phyloP scores from a whole-genome alignment of 805 yeast species.

The Candida vartiovaarae region DNA sequence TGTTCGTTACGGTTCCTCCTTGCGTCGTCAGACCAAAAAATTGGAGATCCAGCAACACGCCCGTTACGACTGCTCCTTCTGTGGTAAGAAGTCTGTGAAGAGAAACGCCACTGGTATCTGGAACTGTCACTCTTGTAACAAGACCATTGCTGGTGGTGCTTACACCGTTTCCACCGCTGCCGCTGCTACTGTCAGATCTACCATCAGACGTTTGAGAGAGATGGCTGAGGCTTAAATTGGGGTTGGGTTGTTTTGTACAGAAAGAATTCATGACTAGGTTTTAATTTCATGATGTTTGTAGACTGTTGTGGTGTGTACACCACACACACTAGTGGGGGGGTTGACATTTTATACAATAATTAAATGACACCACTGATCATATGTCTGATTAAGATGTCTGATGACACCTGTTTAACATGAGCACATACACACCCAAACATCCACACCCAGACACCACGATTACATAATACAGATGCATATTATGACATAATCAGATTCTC shows the following conservation, averaged over 20 bases:
- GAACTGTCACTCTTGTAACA: conserved; percentile 90
- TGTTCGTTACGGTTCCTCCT: conserved; percentile 99
- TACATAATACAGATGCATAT: too few species aligned
- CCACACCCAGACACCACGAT: too few species aligned
- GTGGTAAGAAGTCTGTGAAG: conserved; percentile 98
- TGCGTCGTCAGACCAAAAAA: conserved; percentile 99
- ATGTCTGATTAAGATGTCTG: too few species aligned
- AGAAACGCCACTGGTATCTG: conserved; percentile 99
- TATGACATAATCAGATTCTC: too few species aligned
- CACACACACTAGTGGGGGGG: too few species aligned
- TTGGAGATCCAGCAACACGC: conserved; percentile 99
- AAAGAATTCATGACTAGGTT: conserved; percentile 20
- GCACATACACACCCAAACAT: too few species aligned
- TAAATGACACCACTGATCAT: too few species aligned
- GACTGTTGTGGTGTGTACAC: background rate
- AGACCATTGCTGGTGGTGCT: conserved; percentile 99
- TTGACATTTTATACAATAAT: too few species aligned
- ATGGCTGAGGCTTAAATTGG: conserved; percentile 90
- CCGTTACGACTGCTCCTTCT: conserved; percentile 98
- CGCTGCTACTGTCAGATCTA: conserved; percentile 99
- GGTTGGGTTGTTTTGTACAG: conserved; percentile 19
- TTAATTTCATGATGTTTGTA: background rate
- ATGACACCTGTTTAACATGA: too few species aligned
- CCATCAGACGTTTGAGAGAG: conserved; percentile 99
- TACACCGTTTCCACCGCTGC: conserved; percentile 99